Evolutionary conservation across 495 filamentous ascomycete genomes (phyloP).

Genomic region (Trichocladium antarcticum): DNA sequence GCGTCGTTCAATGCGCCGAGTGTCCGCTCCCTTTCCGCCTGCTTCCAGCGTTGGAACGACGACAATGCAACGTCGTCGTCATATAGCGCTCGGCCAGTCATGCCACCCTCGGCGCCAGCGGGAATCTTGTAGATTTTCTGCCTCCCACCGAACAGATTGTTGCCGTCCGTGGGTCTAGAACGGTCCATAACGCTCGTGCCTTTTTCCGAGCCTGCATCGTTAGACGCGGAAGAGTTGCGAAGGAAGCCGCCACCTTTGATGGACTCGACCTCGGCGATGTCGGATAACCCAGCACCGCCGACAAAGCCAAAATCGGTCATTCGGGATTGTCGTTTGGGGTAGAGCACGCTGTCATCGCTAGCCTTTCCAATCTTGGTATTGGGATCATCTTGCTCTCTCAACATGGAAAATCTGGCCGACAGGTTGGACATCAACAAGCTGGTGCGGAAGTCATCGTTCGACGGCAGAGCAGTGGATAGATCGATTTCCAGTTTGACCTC

Average conservation of each 20-base stretch:
- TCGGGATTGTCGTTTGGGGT: slow-evolving; percentile 66
- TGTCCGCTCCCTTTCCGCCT: slow-evolving; percentile 43
- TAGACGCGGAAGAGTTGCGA: slow-evolving; percentile 48
- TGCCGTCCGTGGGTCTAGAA: slow-evolving; percentile 76
- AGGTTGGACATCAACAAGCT: slow-evolving; percentile 92
- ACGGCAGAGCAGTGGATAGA: slow-evolving; percentile 60
- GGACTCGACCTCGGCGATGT: slow-evolving; percentile 84
- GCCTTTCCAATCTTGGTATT: slow-evolving; percentile 80
- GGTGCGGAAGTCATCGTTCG: slow-evolving; percentile 87
- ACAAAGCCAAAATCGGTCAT: slow-evolving; percentile 45
- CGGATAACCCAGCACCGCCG: slow-evolving; percentile 48
- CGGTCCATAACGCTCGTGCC: slow-evolving; percentile 69
- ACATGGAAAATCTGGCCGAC: slow-evolving; percentile 91
- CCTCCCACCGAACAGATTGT: slow-evolving; percentile 87
- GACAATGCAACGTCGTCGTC: slow-evolving; percentile 76
- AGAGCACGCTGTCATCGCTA: slow-evolving; percentile 84
- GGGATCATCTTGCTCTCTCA: slow-evolving; percentile 87
- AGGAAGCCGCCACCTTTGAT: slow-evolving; percentile 48
- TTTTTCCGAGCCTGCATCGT: slow-evolving; percentile 46
- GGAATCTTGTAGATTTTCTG: slow-evolving; percentile 94
- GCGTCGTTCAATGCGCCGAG: slow-evolving; percentile 31
- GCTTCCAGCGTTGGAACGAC: slow-evolving; percentile 61
- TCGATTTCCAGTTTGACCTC: slow-evolving; percentile 59
- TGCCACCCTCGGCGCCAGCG: slow-evolving; percentile 40
- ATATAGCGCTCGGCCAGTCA: slow-evolving; percentile 64